These are phyloP conservation scores for Emergomyces africanus DNA, from an alignment of 2,329 filamentous ascomycete genomes.

Conservation along the genomic window DNA sequence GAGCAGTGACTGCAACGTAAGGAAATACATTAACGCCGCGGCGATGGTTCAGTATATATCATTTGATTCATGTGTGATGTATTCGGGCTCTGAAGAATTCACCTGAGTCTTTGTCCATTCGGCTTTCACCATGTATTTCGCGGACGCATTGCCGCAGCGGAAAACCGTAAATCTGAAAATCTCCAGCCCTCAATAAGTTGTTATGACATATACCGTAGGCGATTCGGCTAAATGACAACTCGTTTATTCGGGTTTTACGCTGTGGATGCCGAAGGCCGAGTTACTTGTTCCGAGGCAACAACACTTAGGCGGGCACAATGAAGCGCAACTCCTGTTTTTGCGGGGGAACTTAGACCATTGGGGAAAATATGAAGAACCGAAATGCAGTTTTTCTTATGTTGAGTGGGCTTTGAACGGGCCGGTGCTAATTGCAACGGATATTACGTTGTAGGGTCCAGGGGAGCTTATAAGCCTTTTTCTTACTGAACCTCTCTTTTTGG, in stretches of 20 bases:
- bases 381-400: neutral
- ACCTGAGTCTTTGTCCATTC: neutral
- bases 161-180: neutral
- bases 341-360: neutral
- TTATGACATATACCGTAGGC: neutral
- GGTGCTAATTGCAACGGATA: neutral
- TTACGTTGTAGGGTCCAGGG: neutral
- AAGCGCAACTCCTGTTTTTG: neutral
- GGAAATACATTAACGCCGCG: slow-evolving; percentile 42
- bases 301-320: neutral
- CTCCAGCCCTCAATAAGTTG: too few species aligned
- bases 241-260: neutral
- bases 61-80: too few species aligned
- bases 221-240: neutral
- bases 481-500: neutral
- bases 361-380: neutral
- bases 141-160: neutral
- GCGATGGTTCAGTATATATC: slow-evolving; percentile 64
- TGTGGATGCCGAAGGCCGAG: neutral
- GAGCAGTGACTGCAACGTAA: slow-evolving; percentile 44
- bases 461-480: neutral
- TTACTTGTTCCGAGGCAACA: neutral
- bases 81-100: too few species aligned
- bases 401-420: neutral
- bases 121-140: neutral